phyloP scores from a whole-genome alignment of 495 filamentous ascomycete species.

The Echria macrotheca region DNA sequence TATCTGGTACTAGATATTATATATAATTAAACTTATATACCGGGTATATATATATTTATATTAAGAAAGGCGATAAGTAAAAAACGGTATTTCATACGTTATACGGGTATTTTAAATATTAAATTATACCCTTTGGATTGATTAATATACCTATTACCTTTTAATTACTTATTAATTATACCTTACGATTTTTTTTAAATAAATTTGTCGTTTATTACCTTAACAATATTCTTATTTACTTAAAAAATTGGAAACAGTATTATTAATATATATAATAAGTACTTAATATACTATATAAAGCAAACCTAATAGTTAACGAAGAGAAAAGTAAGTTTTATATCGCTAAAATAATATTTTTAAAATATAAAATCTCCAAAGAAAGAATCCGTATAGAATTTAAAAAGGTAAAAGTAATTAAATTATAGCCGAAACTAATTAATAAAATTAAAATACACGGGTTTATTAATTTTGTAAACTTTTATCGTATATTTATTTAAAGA shows the following conservation, averaged over 20 bases:
- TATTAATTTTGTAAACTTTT: not conserved
- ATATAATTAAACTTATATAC: not conserved
- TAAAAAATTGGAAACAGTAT: not conserved
- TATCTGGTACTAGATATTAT: not conserved
- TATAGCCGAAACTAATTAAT: not conserved
- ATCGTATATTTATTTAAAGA: not conserved
- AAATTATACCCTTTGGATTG: not conserved
- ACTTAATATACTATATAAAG: too few relatives aligned
- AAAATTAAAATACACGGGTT: not conserved
- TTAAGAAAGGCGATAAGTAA: not conserved
- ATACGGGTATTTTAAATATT: not conserved
- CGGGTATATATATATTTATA: not conserved
- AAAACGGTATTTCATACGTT: not conserved
- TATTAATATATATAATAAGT: not conserved
- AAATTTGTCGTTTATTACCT: not conserved
- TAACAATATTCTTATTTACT: not conserved
- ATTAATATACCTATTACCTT: not conserved
- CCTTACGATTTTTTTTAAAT: not conserved
- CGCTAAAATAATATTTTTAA: not conserved
- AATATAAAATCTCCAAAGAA: not conserved
- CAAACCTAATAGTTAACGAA: not conserved
- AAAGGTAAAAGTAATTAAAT: not conserved
- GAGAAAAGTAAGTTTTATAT: not conserved
- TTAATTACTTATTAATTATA: not conserved
- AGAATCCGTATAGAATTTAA: not conserved